phyloP scores from a whole-genome alignment of 2,329 filamentous ascomycete genomes.

The Cordyceps cicadae region DNA sequence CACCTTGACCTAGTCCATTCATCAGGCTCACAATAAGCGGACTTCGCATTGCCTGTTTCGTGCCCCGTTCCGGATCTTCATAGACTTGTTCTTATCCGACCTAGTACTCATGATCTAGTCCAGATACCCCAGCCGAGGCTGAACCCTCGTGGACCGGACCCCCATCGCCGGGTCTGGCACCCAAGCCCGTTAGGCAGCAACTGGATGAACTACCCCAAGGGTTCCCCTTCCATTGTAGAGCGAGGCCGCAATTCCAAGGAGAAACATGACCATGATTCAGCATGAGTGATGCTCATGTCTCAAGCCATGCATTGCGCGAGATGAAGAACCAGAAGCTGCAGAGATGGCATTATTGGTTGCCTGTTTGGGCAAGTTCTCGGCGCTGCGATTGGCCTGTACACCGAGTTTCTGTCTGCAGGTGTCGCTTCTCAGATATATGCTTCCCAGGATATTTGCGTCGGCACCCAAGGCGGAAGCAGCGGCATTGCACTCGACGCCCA shows the following conservation, averaged over 20 bases:
- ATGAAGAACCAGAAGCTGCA: not conserved
- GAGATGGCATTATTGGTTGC: conserved; percentile 23
- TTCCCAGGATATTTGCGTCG: conserved; percentile 30
- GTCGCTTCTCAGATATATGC: conserved; percentile 29
- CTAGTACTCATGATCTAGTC: not conserved
- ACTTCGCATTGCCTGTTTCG: not conserved
- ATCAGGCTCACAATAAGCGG: not conserved
- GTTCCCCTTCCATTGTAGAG: not conserved
- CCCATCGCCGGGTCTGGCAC: not conserved
- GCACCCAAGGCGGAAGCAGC: conserved; percentile 28
- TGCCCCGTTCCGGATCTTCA: not conserved
- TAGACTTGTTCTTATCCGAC: not conserved
- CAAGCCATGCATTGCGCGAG: not conserved
- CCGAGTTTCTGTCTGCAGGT: conserved; percentile 38
- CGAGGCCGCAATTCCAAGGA: not conserved
- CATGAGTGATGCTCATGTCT: not conserved
- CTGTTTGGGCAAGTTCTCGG: conserved; percentile 44
- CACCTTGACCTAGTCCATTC: not conserved
- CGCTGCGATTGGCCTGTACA: conserved; percentile 44
- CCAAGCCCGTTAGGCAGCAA: not conserved
- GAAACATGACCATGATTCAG: not conserved
- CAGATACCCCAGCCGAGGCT: not conserved
- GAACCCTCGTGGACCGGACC: not conserved
- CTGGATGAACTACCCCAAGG: not conserved
- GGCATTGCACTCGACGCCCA: conserved; percentile 34